A percentile compares a stretch with the other conserved stretches of the same genome.
Conservation (phyloP, 106 monocot species). For the Apostasia shenzhenica region DNA sequence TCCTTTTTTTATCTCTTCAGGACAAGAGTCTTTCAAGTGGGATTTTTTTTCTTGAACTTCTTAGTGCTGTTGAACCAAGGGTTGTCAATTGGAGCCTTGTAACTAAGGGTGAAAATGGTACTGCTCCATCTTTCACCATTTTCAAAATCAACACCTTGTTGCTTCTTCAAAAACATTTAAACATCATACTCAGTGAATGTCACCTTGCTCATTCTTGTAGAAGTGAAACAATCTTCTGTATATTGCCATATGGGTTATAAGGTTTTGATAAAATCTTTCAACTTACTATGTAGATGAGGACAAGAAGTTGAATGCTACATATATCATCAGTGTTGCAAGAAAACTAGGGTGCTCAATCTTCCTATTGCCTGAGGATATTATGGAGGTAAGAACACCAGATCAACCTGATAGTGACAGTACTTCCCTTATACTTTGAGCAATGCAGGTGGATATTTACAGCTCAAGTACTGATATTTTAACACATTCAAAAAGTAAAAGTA, state of each 20-base stretch:
- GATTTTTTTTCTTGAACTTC: slow-evolving; percentile 62
- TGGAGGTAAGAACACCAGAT: slow-evolving; percentile 55
- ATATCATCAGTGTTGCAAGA: slow-evolving; percentile 84
- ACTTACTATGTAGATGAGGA: slow-evolving; percentile 59
- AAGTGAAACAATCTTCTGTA: too few relatives aligned
- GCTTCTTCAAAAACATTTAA: too few relatives aligned
- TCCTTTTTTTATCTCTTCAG: slow-evolving; percentile 17
- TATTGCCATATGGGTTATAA: too few relatives aligned
- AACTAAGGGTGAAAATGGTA: slow-evolving; percentile 59
- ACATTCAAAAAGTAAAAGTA: neutral
- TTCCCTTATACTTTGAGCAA: neutral
- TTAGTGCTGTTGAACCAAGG: slow-evolving; percentile 54
- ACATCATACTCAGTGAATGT: too few relatives aligned
- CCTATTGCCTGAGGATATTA: slow-evolving; percentile 89
- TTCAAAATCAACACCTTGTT: too few relatives aligned
- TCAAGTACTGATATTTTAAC: neutral
- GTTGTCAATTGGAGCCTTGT: slow-evolving; percentile 70
- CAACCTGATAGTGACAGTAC: too few relatives aligned
- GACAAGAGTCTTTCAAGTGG: slow-evolving; percentile 50
- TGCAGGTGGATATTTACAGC: too few relatives aligned
- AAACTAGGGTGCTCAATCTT: slow-evolving; percentile 89
- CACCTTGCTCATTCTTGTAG: too few relatives aligned
- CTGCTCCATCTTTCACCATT: too few relatives aligned
- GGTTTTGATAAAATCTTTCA: neutral
- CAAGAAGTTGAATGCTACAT: slow-evolving; percentile 87